These are phyloP conservation scores for Cephaloascus albidus DNA, from an alignment of 805 yeast species.

Conservation along the genomic window DNA sequence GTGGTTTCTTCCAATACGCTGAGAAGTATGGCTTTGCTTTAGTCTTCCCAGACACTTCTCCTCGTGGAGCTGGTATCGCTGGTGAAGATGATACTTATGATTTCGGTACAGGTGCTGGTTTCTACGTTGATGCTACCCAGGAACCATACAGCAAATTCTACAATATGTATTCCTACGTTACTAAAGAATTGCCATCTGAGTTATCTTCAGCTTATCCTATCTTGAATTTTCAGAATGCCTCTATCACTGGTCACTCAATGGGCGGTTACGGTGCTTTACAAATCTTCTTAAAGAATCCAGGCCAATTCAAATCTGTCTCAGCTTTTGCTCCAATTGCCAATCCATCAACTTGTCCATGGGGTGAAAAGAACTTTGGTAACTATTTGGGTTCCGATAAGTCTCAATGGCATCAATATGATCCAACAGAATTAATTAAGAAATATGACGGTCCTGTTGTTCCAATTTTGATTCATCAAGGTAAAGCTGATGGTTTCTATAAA, in stretches of 20 bases:
- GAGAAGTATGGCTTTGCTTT: conserved; percentile 76
- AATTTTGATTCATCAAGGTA: conserved; percentile 80
- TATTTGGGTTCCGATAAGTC: conserved; percentile 60
- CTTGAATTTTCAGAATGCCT: conserved; percentile 56
- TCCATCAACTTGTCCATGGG: conserved; percentile 80
- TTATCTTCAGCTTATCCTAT: conserved; percentile 31
- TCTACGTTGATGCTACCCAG: conserved; percentile 77
- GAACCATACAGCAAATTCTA: conserved; percentile 67
- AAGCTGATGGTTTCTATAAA: conserved; percentile 63
- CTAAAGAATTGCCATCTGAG: conserved; percentile 55
- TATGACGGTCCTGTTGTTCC: conserved; percentile 46
- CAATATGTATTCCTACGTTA: conserved; percentile 80
- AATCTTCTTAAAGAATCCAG: conserved; percentile 57
- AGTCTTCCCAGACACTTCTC: conserved; percentile 95
- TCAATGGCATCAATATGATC: conserved; percentile 74
- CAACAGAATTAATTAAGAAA: conserved; percentile 59
- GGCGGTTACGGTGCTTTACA: conserved; percentile 93
- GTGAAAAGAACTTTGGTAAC: conserved; percentile 70
- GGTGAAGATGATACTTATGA: conserved; percentile 86
- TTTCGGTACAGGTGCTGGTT: conserved; percentile 94
- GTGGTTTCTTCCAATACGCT: conserved; percentile 76
- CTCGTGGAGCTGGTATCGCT: conserved; percentile 68
- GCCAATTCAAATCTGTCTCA: conserved; percentile 65
- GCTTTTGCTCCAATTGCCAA: conserved; percentile 89
- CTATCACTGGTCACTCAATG: conserved; percentile 97